These are phyloP conservation scores for Sclerotinia sclerotiorum DNA, from an alignment of 2,329 filamentous ascomycete genomes.

Conservation along the genomic window DNA sequence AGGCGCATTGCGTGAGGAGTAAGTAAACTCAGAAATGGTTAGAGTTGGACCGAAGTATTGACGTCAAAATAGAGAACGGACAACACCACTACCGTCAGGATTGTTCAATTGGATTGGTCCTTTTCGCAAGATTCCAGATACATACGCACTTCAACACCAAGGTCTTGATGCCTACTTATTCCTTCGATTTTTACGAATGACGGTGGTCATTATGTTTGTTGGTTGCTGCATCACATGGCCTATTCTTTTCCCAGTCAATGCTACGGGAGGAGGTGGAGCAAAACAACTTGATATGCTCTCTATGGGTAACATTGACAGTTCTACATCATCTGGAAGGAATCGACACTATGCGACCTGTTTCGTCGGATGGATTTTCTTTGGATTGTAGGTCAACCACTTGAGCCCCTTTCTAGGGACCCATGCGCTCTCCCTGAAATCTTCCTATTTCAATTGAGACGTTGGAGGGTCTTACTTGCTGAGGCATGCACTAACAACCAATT, in stretches of 20 bases:
- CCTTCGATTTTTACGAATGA: conserved; percentile 80
- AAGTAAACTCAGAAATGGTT: conserved; percentile 20
- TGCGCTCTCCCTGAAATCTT: not conserved
- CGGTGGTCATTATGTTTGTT: conserved; percentile 75
- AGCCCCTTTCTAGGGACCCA: not conserved
- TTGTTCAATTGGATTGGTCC: conserved; percentile 65
- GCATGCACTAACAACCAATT: not conserved
- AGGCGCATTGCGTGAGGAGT: conserved; percentile 49
- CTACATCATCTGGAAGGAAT: conserved; percentile 53
- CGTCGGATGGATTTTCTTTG: conserved; percentile 74
- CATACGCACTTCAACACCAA: conserved; percentile 82
- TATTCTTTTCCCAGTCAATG: conserved; percentile 80
- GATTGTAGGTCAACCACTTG: conserved; percentile 50
- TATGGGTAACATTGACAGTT: conserved; percentile 70
- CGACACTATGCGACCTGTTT: conserved; percentile 78
- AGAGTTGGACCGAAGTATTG: conserved; percentile 24
- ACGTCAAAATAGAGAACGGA: conserved; percentile 50
- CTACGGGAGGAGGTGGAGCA: conserved; percentile 68
- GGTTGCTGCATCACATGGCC: conserved; percentile 86
- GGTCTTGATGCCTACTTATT: conserved; percentile 91
- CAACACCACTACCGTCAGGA: conserved; percentile 58
- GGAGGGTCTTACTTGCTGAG: too few species aligned
- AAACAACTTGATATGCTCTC: conserved; percentile 73
- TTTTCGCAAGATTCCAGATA: conserved; percentile 70
- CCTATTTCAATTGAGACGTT: not conserved